phyloP scores from a whole-genome alignment of 805 yeast genomes.

The Naumovozyma dairenensis region DNA sequence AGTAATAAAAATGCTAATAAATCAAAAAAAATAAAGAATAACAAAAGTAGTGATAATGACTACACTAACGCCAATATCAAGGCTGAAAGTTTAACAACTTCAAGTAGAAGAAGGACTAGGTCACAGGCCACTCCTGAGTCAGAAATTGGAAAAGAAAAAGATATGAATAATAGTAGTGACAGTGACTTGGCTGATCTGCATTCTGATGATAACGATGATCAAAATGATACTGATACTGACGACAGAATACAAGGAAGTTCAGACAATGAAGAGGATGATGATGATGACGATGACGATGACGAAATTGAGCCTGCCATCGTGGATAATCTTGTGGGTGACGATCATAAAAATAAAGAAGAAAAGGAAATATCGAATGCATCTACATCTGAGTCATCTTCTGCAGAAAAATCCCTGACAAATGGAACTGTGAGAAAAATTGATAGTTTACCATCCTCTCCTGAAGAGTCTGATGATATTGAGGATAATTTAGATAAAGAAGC shows the following conservation, averaged over 20 bases:
- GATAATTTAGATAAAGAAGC: background rate
- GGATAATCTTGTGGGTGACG: background rate
- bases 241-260: too few relatives aligned
- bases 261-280: too few relatives aligned
- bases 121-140: slow-evolving; percentile 1
- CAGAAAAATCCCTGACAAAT: too few relatives aligned
- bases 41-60: background rate
- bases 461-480: background rate
- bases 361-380: background rate
- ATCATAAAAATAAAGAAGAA: too few relatives aligned
- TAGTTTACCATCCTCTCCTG: background rate
- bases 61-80: background rate
- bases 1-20: background rate
- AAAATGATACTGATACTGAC: too few relatives aligned
- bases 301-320: background rate
- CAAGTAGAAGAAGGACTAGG: slow-evolving; percentile 4
- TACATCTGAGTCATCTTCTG: background rate
- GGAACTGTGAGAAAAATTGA: too few relatives aligned
- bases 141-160: background rate
- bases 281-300: background rate
- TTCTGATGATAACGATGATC: too few relatives aligned
- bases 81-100: too few relatives aligned
- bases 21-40: background rate
- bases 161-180: background rate
- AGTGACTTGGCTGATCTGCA: too few relatives aligned